Evolutionary conservation across 192 early-diverging fungal species (phyloP), one percentile per base, ranked within the genome.

Genomic region (Backusella australiensis): DNA sequence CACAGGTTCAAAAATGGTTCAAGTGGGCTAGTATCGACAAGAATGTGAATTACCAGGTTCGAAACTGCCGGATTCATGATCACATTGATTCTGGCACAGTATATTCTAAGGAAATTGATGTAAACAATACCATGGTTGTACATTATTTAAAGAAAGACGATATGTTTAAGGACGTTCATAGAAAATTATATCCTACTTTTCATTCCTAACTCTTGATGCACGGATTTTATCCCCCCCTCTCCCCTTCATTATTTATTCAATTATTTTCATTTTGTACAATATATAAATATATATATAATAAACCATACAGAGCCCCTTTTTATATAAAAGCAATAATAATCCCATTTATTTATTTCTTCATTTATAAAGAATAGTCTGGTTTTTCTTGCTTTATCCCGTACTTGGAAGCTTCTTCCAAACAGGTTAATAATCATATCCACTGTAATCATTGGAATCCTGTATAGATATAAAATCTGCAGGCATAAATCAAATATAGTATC

Each of bases 1-100:
- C 75, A n/a, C 69, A 66, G 39, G 71, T 83, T 23, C 75, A 76
- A 72, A 69, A 75, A 23, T 83, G 82, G 82, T 72, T 83, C n/a
- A 59, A 65, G 11, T 80, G 74, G 69, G 63, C 74, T 19, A 68
- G 42, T 36, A 53, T 65, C 11, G 53, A 71, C 32, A 36, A 66
- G 17, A 38, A 68, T 12, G 72, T 82, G 5, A 38, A 72, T 14
- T 84, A 77, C 70, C 68, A 71, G 34, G 29, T 71, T 4, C 42
- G 70, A 32, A 76, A 76, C 35, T 73, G 81, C 67, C 36, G 74
- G 8, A 80, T 78, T 4, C 70, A 77, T 41, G 78, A 78, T 39
- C 63, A 77, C 4, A 32, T 44, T 29, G 53, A 77, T 21, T 63
- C 79, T 1, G 52, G 69, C 11, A 74, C 69, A 8, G 72, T 80